A percentile compares a stretch with the other conserved stretches of the same genome.
phyloP scores from a whole-genome alignment of 2,329 filamentous ascomycete genomes.

The Fusarium clavum region DNA sequence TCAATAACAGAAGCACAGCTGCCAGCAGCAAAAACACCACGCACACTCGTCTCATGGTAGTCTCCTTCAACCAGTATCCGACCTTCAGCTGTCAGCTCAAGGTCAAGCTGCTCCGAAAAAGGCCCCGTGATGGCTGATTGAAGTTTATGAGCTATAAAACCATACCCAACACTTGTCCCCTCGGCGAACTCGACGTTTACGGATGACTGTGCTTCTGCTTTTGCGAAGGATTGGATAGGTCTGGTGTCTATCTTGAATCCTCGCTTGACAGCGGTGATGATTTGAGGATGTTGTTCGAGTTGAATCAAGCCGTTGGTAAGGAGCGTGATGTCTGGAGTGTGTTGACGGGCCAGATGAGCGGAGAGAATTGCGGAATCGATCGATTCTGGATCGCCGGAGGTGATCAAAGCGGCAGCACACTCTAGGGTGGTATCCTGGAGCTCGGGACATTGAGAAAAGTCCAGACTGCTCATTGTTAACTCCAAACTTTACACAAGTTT shows the following conservation, averaged over 20 bases:
- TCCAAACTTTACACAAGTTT: rapidly evolving
- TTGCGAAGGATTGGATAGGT: not conserved
- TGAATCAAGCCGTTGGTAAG: not conserved
- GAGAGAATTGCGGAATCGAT: not conserved
- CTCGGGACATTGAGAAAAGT: not conserved
- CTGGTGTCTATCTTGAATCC: not conserved
- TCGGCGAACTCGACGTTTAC: not conserved
- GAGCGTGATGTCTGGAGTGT: not conserved
- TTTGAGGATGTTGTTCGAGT: not conserved
- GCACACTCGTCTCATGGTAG: not conserved
- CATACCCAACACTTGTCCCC: rapidly evolving
- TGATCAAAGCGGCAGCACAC: not conserved
- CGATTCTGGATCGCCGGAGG: not conserved
- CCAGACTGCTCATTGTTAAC: not conserved
- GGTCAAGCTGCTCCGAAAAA: not conserved
- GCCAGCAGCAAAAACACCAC: not conserved
- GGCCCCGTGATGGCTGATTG: rapidly evolving
- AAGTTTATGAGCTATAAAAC: not conserved
- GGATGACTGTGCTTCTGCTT: rapidly evolving
- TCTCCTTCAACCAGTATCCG: not conserved
- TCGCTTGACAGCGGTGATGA: rapidly evolving
- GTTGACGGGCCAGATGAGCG: not conserved
- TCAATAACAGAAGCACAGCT: not conserved
- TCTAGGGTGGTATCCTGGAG: rapidly evolving
- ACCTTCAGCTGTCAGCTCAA: not conserved